Percentiles rank a stretch among this genome's conserved stretches.
phyloP scores from a whole-genome alignment of 805 yeast species.

The Kuraishia hungarica region DNA sequence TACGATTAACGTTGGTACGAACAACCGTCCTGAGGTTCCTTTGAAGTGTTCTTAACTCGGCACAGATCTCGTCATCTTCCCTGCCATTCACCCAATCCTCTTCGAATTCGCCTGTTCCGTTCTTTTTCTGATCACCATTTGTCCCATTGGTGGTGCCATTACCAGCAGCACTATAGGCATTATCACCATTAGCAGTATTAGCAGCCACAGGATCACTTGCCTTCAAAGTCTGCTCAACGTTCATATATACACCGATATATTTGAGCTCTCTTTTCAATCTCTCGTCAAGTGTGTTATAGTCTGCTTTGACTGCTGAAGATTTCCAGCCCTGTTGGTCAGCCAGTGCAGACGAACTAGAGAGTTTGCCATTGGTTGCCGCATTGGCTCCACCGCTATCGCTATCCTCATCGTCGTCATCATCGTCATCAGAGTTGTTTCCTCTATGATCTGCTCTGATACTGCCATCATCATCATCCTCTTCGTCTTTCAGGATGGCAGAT shows the following conservation, averaged over 20 bases:
- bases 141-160: constrained; percentile 8
- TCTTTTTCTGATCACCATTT: constrained; percentile 10
- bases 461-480: constrained; percentile 12
- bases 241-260: constrained; percentile 84
- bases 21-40: constrained; percentile 53
- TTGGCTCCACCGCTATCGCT: constrained; percentile 6
- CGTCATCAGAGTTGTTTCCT: constrained; percentile 7
- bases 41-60: constrained; percentile 73
- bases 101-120: constrained; percentile 19
- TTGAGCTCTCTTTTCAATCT: constrained; percentile 79
- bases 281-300: constrained; percentile 79
- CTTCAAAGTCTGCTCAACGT: constrained; percentile 33
- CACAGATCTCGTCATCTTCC: constrained; percentile 92
- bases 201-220: constrained; percentile 8
- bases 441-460: constrained; percentile 6
- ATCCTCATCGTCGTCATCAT: constrained; percentile 14
- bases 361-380: constrained; percentile 7
- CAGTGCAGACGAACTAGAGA: constrained; percentile 15
- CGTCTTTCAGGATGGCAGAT: constrained; percentile 63
- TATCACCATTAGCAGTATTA: constrained; percentile 3
- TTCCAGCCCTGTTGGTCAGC: constrained; percentile 41
- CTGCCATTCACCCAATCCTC: constrained; percentile 71
- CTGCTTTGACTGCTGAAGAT: constrained; percentile 38
- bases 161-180: constrained; percentile 12
- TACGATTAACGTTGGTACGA: constrained; percentile 56